A percentile compares a stretch with the other conserved stretches of the same genome.
phyloP scores from a whole-genome alignment of 768 basidiomycete species.

The Lactifluus volemus region DNA sequence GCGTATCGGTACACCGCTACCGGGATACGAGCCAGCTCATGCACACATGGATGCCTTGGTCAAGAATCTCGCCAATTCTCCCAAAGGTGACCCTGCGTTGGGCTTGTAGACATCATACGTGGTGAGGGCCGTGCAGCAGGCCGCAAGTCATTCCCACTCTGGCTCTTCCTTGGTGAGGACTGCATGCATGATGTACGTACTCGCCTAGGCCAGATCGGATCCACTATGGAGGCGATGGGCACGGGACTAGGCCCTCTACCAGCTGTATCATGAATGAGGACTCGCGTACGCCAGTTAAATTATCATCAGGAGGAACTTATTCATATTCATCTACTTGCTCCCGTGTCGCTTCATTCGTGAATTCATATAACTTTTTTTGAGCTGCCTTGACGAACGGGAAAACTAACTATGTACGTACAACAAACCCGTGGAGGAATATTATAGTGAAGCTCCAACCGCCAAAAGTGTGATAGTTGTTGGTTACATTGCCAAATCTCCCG shows the following conservation, averaged over 20 bases:
- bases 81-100: constrained; percentile 23
- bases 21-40: constrained; percentile 20
- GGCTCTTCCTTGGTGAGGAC: constrained; percentile 24
- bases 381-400: background rate
- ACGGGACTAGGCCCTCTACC: background rate
- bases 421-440: background rate
- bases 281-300: background rate
- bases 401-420: background rate
- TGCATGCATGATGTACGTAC: constrained; percentile 21
- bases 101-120: constrained; percentile 24
- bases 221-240: background rate
- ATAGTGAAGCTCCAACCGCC: background rate
- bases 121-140: constrained; percentile 24
- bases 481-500: constrained; percentile 10
- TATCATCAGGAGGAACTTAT: background rate
- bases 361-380: background rate
- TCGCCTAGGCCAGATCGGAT: background rate
- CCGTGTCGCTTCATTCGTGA: background rate
- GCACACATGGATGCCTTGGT: background rate
- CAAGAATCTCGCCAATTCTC: background rate
- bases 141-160: constrained; percentile 16
- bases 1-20: constrained; percentile 5
- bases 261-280: background rate
- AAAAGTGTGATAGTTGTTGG: constrained; percentile 4
- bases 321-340: background rate